Evolutionary conservation across 208 protist species (phyloP), one percentile per base, ranked within the genome.

Genomic region (Blastocrithidia nonstop): DNA sequence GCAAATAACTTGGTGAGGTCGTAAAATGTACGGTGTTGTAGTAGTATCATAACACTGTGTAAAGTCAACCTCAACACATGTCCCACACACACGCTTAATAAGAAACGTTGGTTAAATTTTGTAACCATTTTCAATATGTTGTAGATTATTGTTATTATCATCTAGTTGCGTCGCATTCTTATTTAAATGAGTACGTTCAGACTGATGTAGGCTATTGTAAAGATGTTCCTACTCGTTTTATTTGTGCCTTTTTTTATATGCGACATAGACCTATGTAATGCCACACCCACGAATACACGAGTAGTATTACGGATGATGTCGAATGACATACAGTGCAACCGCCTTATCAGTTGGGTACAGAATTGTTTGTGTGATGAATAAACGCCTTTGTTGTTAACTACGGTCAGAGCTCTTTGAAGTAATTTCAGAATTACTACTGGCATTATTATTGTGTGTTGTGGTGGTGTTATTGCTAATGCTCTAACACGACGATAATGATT

Each of bases 291-390:
- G 50, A 22, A 86, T 21, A 1, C 64, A 47, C 13, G 52, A 68
- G 51, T 65, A 66, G 45, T 76, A 86, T 20, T 71, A 61, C 9
- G 71, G 71, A 48, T 86, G 76, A 42, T 86, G 76, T 7, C 69
- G 64, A 42, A 81, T 32, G 0, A 86, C 71, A 39, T 65, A 76
- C 17, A 70, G 45, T 7, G 61, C 45, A 1, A 66, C 54, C 0
- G 54, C 56, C 4, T 53, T 60, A 48, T 86, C 76, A 11, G 71
- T 43, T 1, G 67, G 44, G 39, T 64, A 80, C 22, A 86, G 40
- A 21, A 45, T 57, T 15, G 76, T 81, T 7, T 60, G 54, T 20
- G 17, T 8, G 38, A 8, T 1, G n/a, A 11, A 6, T 6, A 21
- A n/a, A 13, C 11, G 13, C 6, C 15, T n/a, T 1, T 16, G 16